Conservation (phyloP, 2,329 filamentous ascomycete genomes). For the Aphanocladium album region DNA sequence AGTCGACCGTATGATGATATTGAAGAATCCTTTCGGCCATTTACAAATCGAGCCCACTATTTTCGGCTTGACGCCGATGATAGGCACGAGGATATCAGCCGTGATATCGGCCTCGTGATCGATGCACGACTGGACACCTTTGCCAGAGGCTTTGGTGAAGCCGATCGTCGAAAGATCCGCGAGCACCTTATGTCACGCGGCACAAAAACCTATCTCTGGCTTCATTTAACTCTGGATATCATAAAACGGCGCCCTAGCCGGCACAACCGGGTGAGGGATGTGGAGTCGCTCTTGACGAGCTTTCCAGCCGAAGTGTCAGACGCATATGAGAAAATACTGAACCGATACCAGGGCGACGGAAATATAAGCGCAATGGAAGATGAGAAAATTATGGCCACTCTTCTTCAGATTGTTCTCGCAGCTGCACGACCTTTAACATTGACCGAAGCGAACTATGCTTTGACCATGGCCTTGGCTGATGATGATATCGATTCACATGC, state of each 20-base stretch:
- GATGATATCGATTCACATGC: background rate
- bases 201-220: conserved; percentile 37
- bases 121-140: background rate
- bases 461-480: background rate
- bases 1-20: conserved; percentile 1
- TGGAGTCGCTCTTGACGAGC: background rate
- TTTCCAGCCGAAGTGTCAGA: conserved; percentile 1
- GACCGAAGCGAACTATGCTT: background rate
- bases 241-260: conserved; percentile 19
- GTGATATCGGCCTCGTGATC: background rate
- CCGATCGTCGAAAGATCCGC: conserved; percentile 18
- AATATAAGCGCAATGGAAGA: background rate
- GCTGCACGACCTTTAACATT: background rate
- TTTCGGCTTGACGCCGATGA: background rate
- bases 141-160: background rate
- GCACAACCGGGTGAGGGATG: conserved; percentile 10
- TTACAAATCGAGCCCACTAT: background rate
- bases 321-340: conserved; percentile 22
- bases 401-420: background rate
- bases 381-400: background rate
- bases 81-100: background rate
- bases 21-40: background rate
- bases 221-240: conserved; percentile 28
- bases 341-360: background rate
- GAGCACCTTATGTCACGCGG: conserved; percentile 23